Evolutionary conservation across 768 basidiomycete genomes (phyloP).

Genomic region (Coprinellus micaceus): DNA sequence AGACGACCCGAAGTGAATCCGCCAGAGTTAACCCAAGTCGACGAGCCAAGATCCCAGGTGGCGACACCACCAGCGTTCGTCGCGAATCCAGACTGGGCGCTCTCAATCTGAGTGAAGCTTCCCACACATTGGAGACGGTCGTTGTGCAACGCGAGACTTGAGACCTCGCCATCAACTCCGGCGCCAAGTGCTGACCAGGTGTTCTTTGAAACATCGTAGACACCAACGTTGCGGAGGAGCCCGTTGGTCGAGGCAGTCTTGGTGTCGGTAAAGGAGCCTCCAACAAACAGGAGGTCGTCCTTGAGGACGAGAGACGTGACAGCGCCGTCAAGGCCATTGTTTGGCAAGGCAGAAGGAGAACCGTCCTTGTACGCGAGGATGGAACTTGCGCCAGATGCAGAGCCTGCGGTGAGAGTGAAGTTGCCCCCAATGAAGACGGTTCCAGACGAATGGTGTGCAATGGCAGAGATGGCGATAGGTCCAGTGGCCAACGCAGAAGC

Average conservation of each 20-base stretch:
- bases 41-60: slow-evolving; percentile 59
- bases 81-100: slow-evolving; percentile 30
- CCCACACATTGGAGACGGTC: slow-evolving; percentile 65
- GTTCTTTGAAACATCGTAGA: slow-evolving; percentile 64
- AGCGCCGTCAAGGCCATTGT: slow-evolving; percentile 74
- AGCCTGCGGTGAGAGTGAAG: slow-evolving; percentile 59
- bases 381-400: slow-evolving; percentile 59
- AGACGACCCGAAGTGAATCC: slow-evolving; percentile 73
- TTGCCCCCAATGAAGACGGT: slow-evolving; percentile 71
- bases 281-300: slow-evolving; percentile 71
- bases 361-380: slow-evolving; percentile 69
- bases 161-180: slow-evolving; percentile 77
- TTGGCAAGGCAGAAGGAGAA: slow-evolving; percentile 46
- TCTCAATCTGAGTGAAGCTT: slow-evolving; percentile 58
- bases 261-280: slow-evolving; percentile 84
- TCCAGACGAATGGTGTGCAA: slow-evolving; percentile 65
- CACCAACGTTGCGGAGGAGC: slow-evolving; percentile 55
- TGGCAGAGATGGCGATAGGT: slow-evolving; percentile 44
- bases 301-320: slow-evolving; percentile 66
- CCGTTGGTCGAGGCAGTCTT: slow-evolving; percentile 47
- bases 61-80: slow-evolving; percentile 61
- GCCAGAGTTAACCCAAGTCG: slow-evolving; percentile 69
- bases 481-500: slow-evolving; percentile 32
- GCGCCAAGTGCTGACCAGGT: slow-evolving; percentile 67
- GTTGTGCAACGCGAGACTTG: slow-evolving; percentile 47